Evolutionary conservation across 108 stramenopile species (phyloP).

Genomic region (Pseudonitzschia multiseries): DNA sequence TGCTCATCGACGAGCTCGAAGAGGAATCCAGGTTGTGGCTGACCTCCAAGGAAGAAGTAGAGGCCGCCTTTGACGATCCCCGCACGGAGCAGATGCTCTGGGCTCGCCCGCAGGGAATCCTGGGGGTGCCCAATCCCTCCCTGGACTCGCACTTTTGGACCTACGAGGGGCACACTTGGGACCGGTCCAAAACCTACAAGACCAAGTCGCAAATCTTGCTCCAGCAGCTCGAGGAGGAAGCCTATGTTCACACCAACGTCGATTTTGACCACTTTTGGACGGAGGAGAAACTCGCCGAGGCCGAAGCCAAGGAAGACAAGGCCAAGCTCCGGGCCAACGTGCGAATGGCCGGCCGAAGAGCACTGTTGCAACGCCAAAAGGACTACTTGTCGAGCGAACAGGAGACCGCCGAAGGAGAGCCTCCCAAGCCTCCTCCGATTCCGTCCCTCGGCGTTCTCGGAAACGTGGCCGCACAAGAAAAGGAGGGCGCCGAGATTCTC

Average conservation of each 20-base stretch:
- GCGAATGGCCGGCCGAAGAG: slow-evolving; percentile 55
- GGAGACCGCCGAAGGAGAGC: slow-evolving; percentile 45
- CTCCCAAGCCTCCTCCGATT: slow-evolving; percentile 58
- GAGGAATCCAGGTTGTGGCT: slow-evolving; percentile 74
- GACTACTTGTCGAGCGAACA: slow-evolving; percentile 61
- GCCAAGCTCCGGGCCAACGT: slow-evolving; percentile 78
- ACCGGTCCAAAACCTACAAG: slow-evolving; percentile 67
- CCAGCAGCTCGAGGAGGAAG: slow-evolving; percentile 60
- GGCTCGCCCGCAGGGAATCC: slow-evolving; percentile 58
- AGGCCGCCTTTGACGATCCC: slow-evolving; percentile 50
- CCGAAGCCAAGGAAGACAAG: slow-evolving; percentile 56
- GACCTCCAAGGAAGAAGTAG: slow-evolving; percentile 79
- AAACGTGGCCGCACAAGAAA: slow-evolving; percentile 73
- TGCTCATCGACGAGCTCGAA: slow-evolving; percentile 77
- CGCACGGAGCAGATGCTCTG: slow-evolving; percentile 64
- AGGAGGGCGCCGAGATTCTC: slow-evolving; percentile 68
- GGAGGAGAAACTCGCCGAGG: slow-evolving; percentile 51
- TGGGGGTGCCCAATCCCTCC: slow-evolving; percentile 74
- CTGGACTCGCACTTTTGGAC: slow-evolving; percentile 81
- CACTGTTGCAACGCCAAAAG: slow-evolving; percentile 68
- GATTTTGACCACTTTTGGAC: slow-evolving; percentile 66
- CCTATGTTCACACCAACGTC: slow-evolving; percentile 66
- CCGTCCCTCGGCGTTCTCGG: slow-evolving; percentile 69
- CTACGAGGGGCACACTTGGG: slow-evolving; percentile 75
- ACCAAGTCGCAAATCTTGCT: slow-evolving; percentile 57